A percentile compares a stretch with the other conserved stretches of the same genome.
phyloP scores from a whole-genome alignment of 768 basidiomycete species.

The Mycena galericulata region DNA sequence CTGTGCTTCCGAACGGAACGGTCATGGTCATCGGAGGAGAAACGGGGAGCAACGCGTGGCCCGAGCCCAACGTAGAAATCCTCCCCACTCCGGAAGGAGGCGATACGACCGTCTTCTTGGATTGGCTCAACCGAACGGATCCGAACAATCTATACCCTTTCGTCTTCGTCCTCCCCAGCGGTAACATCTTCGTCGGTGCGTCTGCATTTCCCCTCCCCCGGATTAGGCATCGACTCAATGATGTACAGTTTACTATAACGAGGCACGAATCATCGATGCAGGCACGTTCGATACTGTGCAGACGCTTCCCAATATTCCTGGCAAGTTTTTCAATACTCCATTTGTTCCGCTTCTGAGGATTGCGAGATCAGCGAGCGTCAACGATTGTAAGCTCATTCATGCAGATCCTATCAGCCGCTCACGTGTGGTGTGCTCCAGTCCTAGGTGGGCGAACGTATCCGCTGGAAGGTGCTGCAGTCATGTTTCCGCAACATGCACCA shows the following conservation, averaged over 20 bases:
- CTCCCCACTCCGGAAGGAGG: conserved; percentile 77
- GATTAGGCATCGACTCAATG: background rate
- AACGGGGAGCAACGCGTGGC: conserved; percentile 72
- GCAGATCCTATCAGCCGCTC: too few relatives aligned
- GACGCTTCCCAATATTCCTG: conserved; percentile 79
- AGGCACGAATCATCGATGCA: conserved; percentile 81
- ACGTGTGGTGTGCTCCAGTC: conserved; percentile 46
- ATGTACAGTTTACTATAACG: conserved; percentile 77
- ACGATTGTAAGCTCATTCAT: conserved; percentile 56
- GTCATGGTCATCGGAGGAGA: conserved; percentile 70
- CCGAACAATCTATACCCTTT: conserved; percentile 88
- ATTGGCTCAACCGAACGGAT: conserved; percentile 78
- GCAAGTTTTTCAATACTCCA: too few relatives aligned
- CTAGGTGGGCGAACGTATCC: conserved; percentile 83
- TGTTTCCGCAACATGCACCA: conserved; percentile 78
- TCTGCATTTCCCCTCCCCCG: conserved; percentile 11
- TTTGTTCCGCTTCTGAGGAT: too few relatives aligned
- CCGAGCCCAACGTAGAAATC: conserved; percentile 78
- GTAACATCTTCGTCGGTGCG: conserved; percentile 77
- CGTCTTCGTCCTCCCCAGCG: conserved; percentile 76
- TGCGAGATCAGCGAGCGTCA: too few relatives aligned
- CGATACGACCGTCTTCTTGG: conserved; percentile 68
- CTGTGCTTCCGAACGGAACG: conserved; percentile 79
- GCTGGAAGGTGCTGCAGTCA: conserved; percentile 75
- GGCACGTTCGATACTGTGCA: conserved; percentile 70